phyloP scores from a whole-genome alignment of 73 alveolate species.

The Durusdinium trenchii region DNA sequence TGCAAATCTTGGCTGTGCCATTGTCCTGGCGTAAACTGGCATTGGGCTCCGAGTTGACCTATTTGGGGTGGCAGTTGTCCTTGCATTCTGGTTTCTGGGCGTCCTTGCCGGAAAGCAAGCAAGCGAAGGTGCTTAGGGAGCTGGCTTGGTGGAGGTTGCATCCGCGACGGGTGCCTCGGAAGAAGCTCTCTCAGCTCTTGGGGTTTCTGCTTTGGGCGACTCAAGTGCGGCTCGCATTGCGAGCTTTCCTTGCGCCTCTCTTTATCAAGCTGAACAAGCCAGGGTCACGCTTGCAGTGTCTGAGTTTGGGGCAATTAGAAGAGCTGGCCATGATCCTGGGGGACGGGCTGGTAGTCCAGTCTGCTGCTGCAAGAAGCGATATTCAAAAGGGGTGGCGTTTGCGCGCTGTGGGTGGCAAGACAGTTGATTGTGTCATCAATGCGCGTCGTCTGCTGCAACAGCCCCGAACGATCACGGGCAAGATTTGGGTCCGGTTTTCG shows the following conservation, averaged over 20 bases:
- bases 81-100: neutral
- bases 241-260: conserved; percentile 45
- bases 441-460: neutral
- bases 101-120: neutral
- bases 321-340: neutral
- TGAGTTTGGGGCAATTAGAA: neutral
- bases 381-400: conserved; percentile 17
- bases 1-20: neutral
- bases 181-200: neutral
- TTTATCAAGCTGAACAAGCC: conserved; percentile 8
- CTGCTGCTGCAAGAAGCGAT: neutral
- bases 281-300: neutral
- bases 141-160: neutral
- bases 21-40: conserved; percentile 39
- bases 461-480: neutral
- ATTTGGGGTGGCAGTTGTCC: neutral
- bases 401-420: neutral
- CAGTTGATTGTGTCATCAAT: no score
- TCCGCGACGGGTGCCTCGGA: neutral
- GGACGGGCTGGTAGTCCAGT: neutral
- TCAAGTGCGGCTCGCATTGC: conserved; percentile 6
- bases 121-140: neutral
- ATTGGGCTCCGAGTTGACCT: neutral
- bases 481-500: neutral
- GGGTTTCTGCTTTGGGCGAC: conserved; percentile 46